Evolutionary conservation across 768 basidiomycete genomes (phyloP).

Genomic region (Dioszegia crocea): DNA sequence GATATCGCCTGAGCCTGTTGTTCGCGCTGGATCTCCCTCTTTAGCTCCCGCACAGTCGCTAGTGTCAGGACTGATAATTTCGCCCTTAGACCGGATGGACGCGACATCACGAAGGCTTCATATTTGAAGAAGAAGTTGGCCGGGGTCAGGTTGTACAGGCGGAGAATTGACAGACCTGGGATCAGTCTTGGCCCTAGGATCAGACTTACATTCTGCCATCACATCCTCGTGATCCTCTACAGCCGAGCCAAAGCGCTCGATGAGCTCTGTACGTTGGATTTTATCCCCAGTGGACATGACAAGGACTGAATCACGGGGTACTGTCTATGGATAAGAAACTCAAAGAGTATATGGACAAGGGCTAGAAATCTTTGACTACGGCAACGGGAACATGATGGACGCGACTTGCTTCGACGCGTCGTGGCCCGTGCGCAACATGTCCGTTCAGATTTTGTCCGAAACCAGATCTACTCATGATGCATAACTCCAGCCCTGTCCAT

Average conservation of each 20-base stretch:
- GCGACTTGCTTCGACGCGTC: background rate
- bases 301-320: background rate
- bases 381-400: background rate
- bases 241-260: constrained; percentile 36
- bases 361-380: no score
- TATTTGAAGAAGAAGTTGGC: constrained; percentile 53
- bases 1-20: constrained; percentile 29
- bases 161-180: constrained; percentile 52
- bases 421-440: background rate
- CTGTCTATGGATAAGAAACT: no score
- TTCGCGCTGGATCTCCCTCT: constrained; percentile 47
- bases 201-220: constrained; percentile 49
- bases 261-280: constrained; percentile 22
- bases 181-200: background rate
- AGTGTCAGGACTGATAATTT: constrained; percentile 39
- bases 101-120: constrained; percentile 52
- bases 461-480: background rate
- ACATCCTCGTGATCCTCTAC: constrained; percentile 45
- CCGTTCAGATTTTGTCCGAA: background rate
- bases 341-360: no score
- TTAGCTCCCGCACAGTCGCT: constrained; percentile 46
- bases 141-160: constrained; percentile 50
- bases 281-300: background rate
- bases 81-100: constrained; percentile 37
- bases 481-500: constrained; percentile 18